Percentiles rank a stretch among this genome's conserved stretches.
Evolutionary conservation across 2,329 filamentous ascomycete genomes (phyloP).

Genomic region (Ascochyta fabae): DNA sequence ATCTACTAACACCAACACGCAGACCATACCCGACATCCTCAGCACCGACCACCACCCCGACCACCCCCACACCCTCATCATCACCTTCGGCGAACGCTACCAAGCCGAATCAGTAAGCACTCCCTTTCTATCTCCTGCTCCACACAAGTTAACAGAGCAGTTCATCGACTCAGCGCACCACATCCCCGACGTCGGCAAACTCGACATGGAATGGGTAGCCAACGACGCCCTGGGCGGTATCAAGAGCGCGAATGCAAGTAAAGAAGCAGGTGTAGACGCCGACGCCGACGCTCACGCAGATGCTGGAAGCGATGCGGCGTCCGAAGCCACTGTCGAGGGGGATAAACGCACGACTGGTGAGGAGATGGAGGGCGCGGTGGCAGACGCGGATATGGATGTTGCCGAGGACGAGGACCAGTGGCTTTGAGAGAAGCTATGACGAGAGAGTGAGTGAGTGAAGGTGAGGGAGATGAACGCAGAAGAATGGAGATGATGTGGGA

Average conservation of each 20-base stretch:
- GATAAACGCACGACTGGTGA: conserved; percentile 2
- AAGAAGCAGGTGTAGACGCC: background rate
- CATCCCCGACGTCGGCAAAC: conserved; percentile 68
- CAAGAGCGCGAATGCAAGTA: conserved; percentile 3
- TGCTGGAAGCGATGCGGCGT: conserved; percentile 16
- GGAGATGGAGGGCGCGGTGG: conserved; percentile 11
- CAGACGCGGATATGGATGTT: conserved; percentile 41
- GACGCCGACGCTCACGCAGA: background rate
- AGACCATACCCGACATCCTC: conserved; percentile 45
- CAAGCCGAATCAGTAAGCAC: conserved; percentile 67
- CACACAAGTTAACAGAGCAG: conserved; percentile 21
- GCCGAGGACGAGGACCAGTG: conserved; percentile 45
- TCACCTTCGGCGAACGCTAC: conserved; percentile 55
- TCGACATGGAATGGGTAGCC: conserved; percentile 71
- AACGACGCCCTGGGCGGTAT: conserved; percentile 34
- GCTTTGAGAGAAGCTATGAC: conserved; percentile 17
- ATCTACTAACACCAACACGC: conserved; percentile 6
- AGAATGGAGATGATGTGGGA: no score
- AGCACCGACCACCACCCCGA: conserved; percentile 49
- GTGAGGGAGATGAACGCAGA: background rate
- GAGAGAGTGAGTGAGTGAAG: no score
- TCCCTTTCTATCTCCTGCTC: background rate
- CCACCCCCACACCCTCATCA: conserved; percentile 46
- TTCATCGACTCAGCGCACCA: conserved; percentile 62
- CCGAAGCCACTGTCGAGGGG: conserved; percentile 21